A percentile compares a stretch with the other conserved stretches of the same genome.
These are phyloP conservation scores for Fusarium pininemorale DNA, from an alignment of 2,329 filamentous ascomycete species.

Conservation along the genomic window DNA sequence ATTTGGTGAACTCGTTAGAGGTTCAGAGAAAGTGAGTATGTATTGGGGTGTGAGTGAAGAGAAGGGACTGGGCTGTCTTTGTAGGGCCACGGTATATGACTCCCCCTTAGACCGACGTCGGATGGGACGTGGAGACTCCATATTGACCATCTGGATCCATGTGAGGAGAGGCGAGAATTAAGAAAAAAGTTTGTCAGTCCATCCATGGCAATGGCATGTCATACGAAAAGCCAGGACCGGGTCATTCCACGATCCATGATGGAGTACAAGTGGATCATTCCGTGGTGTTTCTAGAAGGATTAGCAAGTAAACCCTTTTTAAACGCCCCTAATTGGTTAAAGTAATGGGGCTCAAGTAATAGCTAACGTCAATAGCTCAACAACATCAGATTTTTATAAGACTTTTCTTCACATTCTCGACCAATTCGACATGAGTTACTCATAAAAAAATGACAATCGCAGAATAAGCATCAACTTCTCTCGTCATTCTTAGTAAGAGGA, in stretches of 20 bases:
- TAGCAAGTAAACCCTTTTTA: background rate
- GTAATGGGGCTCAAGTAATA: background rate
- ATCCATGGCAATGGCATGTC: constrained; percentile 24
- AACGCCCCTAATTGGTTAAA: background rate
- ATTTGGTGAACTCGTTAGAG: background rate
- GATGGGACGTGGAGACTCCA: constrained; percentile 12
- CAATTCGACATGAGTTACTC: background rate
- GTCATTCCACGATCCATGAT: constrained; percentile 28
- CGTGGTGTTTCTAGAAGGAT: constrained; percentile 28
- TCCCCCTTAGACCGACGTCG: constrained; percentile 27
- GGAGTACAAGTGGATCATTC: constrained; percentile 15
- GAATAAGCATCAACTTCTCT: accelerated
- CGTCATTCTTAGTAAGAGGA: background rate
- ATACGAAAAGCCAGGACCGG: constrained; percentile 14
- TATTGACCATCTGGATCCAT: background rate
- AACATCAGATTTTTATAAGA: background rate
- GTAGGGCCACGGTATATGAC: constrained; percentile 17
- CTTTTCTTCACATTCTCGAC: background rate
- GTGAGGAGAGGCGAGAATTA: constrained; percentile 18
- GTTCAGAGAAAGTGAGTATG: background rate
- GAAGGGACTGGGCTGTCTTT: constrained; percentile 24
- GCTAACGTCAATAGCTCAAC: background rate
- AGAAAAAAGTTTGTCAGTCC: constrained; percentile 35
- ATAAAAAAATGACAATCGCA: background rate
- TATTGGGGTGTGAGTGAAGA: background rate